Percentiles rank a stretch among this genome's conserved stretches.
Evolutionary conservation across 1,284 basidiomycete species (phyloP).

Genomic region (Pyrrhoderma noxium): DNA sequence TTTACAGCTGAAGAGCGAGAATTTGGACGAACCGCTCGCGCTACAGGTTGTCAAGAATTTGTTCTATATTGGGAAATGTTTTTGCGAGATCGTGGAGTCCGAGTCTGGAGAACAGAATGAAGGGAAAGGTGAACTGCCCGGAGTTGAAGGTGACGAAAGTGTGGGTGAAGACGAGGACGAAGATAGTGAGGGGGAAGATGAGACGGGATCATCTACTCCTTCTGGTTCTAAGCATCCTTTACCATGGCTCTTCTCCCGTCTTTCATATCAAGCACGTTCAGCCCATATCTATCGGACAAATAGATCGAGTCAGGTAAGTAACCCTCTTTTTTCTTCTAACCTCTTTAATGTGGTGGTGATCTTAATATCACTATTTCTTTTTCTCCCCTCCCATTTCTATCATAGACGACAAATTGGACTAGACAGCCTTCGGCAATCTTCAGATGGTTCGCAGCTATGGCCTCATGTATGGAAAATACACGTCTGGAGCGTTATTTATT

Average conservation of each 20-base stretch:
- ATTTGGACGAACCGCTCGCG: constrained; percentile 71
- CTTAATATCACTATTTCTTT: neutral
- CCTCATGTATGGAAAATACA: constrained; percentile 55
- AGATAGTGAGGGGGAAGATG: constrained; percentile 29
- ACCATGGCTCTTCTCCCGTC: constrained; percentile 88
- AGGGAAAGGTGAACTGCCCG: constrained; percentile 28
- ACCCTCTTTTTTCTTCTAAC: constrained; percentile 1
- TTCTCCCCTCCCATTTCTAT: neutral
- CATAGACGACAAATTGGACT: constrained; percentile 56
- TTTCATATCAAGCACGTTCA: constrained; percentile 82
- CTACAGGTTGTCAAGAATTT: constrained; percentile 92
- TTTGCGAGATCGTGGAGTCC: constrained; percentile 40
- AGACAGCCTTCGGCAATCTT: constrained; percentile 75
- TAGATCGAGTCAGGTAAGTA: constrained; percentile 41
- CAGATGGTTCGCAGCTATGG: constrained; percentile 93
- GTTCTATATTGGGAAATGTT: constrained; percentile 85
- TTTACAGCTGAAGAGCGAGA: constrained; percentile 75
- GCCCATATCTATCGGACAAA: constrained; percentile 64
- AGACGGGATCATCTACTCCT: constrained; percentile 26
- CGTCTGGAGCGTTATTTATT: constrained; percentile 65
- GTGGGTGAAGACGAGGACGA: constrained; percentile 25
- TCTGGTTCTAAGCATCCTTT: constrained; percentile 46
- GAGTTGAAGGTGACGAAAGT: constrained; percentile 29
- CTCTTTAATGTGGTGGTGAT: neutral
- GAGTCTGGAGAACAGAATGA: constrained; percentile 22